Conservation (phyloP, 805 yeast species). For the Debaryomyces hansenii region DNA sequence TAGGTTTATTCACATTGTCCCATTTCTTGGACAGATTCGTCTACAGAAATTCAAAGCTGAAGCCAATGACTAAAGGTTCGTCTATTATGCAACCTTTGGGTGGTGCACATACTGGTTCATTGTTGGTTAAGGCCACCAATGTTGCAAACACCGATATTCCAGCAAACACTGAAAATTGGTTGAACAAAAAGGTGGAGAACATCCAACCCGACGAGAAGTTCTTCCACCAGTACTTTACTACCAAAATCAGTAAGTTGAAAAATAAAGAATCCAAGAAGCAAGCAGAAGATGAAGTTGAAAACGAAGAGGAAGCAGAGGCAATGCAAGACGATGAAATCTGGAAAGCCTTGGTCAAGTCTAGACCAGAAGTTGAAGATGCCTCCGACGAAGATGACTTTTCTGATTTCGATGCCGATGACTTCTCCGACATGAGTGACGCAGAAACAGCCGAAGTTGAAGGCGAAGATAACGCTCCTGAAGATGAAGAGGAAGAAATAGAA, state of each 20-base stretch:
- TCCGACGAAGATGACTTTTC: constrained; percentile 28
- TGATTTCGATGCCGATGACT: constrained; percentile 42
- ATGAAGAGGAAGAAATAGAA: constrained; percentile 19
- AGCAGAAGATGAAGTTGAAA: constrained; percentile 22
- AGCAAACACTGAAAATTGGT: constrained; percentile 85
- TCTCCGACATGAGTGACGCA: constrained; percentile 36
- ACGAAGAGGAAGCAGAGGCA: constrained; percentile 43
- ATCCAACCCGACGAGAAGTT: constrained; percentile 86
- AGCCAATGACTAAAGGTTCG: constrained; percentile 71
- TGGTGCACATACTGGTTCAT: constrained; percentile 72
- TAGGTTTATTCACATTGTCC: constrained; percentile 80
- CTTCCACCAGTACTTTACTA: constrained; percentile 80
- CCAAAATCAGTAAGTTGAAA: constrained; percentile 47
- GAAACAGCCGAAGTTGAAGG: constrained; percentile 39
- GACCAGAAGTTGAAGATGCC: constrained; percentile 65
- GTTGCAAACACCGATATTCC: constrained; percentile 52
- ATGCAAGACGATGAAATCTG: constrained; percentile 73
- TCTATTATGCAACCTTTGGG: constrained; percentile 98
- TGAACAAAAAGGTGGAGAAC: constrained; percentile 56
- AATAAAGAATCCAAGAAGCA: constrained; percentile 19
- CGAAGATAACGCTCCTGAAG: constrained; percentile 20
- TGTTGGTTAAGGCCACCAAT: constrained; percentile 65
- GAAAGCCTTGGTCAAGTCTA: constrained; percentile 73
- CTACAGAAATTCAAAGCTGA: constrained; percentile 86
- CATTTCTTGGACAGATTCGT: constrained; percentile 96